Percentiles rank a stretch among this genome's conserved stretches.
These are phyloP conservation scores for Solanum microdontum DNA, from an alignment of 257 asterid species.

Conservation along the genomic window DNA sequence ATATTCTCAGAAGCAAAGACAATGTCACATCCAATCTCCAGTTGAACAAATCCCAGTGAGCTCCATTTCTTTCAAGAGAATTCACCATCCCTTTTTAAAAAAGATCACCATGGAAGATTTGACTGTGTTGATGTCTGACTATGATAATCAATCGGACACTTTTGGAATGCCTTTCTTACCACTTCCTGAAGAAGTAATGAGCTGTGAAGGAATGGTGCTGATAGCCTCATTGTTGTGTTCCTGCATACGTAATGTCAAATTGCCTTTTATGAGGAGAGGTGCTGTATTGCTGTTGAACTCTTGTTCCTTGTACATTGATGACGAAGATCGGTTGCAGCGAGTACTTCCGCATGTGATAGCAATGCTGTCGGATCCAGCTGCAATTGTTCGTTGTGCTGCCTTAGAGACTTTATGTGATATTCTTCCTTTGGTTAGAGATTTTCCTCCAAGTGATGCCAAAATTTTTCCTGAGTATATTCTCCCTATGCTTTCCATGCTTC, in stretches of 20 bases:
- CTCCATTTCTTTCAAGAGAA: conserved; percentile 62
- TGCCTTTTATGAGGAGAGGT: conserved; percentile 89
- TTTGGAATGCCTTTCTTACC: conserved; percentile 90
- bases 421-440: conserved; percentile 91
- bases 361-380: conserved; percentile 91
- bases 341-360: conserved; percentile 97
- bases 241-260: conserved; percentile 87
- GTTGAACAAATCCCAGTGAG: conserved; percentile 67
- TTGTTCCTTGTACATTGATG: conserved; percentile 85
- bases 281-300: conserved; percentile 88
- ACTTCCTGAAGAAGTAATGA: conserved; percentile 70
- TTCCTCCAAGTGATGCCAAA: conserved; percentile 99
- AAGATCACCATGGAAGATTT: conserved; percentile 62
- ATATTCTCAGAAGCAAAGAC: conserved; percentile 35
- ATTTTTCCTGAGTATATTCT: conserved; percentile 95
- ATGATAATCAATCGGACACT: conserved; percentile 84
- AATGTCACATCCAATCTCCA: conserved; percentile 46
- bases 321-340: conserved; percentile 91
- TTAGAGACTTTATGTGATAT: conserved; percentile 90
- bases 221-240: conserved; percentile 95
- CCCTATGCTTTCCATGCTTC: conserved; percentile 68
- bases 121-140: conserved; percentile 52
- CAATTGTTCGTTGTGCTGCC: conserved; percentile 98
- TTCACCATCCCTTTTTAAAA: conserved; percentile 76
- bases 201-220: conserved; percentile 84